These are phyloP conservation scores for Lactifluus pinguis DNA, from an alignment of 768 basidiomycete species.

Conservation along the genomic window DNA sequence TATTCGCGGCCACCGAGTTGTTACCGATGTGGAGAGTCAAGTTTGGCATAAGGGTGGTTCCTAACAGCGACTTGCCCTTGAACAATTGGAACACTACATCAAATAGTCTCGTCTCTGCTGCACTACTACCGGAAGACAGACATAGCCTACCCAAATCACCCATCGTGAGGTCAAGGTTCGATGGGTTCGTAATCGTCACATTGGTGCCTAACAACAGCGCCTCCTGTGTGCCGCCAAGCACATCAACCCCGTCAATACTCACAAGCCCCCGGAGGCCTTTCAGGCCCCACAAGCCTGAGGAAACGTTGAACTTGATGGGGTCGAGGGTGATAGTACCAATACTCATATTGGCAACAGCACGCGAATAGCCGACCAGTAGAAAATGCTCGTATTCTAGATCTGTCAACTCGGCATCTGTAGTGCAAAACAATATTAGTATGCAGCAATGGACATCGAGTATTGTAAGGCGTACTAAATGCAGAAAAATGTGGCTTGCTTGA, in stretches of 20 bases:
- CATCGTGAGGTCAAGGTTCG: constrained; percentile 48
- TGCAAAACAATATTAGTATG: neutral
- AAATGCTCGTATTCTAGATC: constrained; percentile 40
- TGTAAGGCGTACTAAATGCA: constrained; percentile 43
- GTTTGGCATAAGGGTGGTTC: constrained; percentile 54
- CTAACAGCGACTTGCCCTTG: constrained; percentile 42
- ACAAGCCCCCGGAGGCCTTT: constrained; percentile 50
- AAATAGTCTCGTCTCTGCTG: neutral
- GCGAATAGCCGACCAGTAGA: constrained; percentile 48
- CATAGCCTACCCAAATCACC: constrained; percentile 51
- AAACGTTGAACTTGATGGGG: constrained; percentile 63
- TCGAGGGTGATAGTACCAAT: constrained; percentile 62
- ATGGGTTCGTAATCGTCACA: constrained; percentile 60
- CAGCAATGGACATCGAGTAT: too few species aligned
- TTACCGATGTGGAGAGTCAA: constrained; percentile 50
- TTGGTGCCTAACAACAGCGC: constrained; percentile 52
- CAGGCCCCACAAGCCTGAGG: constrained; percentile 50
- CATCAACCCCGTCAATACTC: constrained; percentile 51
- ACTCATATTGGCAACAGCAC: constrained; percentile 49
- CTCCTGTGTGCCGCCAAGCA: constrained; percentile 51
- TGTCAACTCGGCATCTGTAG: constrained; percentile 48
- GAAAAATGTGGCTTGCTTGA: constrained; percentile 44
- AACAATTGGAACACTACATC: constrained; percentile 47
- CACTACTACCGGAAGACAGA: neutral
- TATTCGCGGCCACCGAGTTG: constrained; percentile 44